phyloP scores from a whole-genome alignment of 257 asterid genomes.

The Avicennia marina region DNA sequence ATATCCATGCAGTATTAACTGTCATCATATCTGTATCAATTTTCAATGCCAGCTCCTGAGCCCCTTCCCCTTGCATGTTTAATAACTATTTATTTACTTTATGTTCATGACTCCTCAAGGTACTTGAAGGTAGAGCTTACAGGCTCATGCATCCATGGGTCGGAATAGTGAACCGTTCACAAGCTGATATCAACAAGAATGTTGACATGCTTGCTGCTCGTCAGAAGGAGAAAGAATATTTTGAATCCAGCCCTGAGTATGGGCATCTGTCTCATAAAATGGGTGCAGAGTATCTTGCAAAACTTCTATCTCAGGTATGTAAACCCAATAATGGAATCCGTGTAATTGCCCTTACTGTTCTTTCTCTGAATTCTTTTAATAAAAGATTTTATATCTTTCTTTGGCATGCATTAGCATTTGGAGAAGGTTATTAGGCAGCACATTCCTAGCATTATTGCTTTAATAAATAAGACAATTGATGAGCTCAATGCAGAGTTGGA shows the following conservation, averaged over 20 bases:
- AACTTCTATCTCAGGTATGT: conserved; percentile 71
- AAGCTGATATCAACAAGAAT: conserved; percentile 92
- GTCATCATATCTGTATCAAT: conserved; percentile 4
- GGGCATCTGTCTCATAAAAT: conserved; percentile 87
- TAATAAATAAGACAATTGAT: conserved; percentile 84
- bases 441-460: conserved; percentile 89
- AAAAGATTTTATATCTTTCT: conserved; percentile 11
- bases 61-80: background rate
- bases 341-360: conserved; percentile 8
- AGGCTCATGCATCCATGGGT: conserved; percentile 98
- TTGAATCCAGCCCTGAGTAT: conserved; percentile 91
- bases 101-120: conserved; percentile 44
- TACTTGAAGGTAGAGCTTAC: conserved; percentile 90
- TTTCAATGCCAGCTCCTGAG: conserved; percentile 3
- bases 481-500: conserved; percentile 96
- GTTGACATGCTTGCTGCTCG: conserved; percentile 87
- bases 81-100: conserved; percentile 12
- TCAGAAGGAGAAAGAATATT: conserved; percentile 81
- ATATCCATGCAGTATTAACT: conserved; percentile 5
- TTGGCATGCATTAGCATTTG: conserved; percentile 61
- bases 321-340: conserved; percentile 10
- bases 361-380: conserved; percentile 7
- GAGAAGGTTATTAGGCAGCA: conserved; percentile 90
- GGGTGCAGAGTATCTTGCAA: conserved; percentile 96
- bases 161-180: conserved; percentile 95